phyloP scores from a whole-genome alignment of 345 rosid species.

The sweet orange (Citrus sinensis) region DVS_A1.0 CM039165.1:31547001-31547500 shows the following conservation, averaged over 20 bases:
- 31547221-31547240: background rate
- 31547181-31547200: background rate
- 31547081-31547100: background rate
- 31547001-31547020: no score
- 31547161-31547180: slow-evolving; percentile 1
- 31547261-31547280: background rate
- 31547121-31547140: slow-evolving; percentile 7
- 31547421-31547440: slow-evolving; percentile 36
- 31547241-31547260: background rate
- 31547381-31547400: background rate
- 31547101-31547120: background rate
- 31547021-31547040: background rate
- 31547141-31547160: slow-evolving; percentile 1
- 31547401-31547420: background rate
- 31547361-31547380: background rate
- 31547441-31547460: slow-evolving; percentile 47
- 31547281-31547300: background rate
- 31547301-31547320: background rate
- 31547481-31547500: background rate
- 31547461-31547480: slow-evolving; percentile 23
- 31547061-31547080: background rate
- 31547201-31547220: background rate
- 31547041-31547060: background rate
- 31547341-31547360: slow-evolving; percentile 8
- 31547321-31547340: slow-evolving; percentile 15